These are phyloP conservation scores for Rhodosporidiobolus sp. DNA, from an alignment of 768 basidiomycete genomes.

Conservation along the genomic window DNA sequence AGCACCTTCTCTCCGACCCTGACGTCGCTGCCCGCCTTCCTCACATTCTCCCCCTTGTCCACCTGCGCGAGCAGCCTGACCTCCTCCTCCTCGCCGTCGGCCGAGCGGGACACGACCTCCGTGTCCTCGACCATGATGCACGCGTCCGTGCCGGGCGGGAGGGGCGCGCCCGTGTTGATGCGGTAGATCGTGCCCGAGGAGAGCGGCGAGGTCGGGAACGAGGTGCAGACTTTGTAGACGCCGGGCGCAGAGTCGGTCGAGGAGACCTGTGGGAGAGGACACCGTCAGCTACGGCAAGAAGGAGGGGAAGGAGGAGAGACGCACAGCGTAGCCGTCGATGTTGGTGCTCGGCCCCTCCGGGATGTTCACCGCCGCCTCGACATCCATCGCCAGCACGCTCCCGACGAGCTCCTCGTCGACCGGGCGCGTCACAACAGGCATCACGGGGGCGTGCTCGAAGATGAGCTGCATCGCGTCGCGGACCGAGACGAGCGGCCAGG, in stretches of 20 bases:
- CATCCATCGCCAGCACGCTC: constrained; percentile 70
- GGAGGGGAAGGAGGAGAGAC: constrained; percentile 34
- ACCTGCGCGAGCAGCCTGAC: constrained; percentile 67
- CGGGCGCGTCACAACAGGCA: constrained; percentile 13
- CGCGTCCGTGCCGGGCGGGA: constrained; percentile 70
- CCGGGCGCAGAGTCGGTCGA: constrained; percentile 20
- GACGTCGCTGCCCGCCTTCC: constrained; percentile 62
- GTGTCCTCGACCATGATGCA: constrained; percentile 96
- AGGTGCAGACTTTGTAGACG: constrained; percentile 31
- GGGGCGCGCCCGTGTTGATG: constrained; percentile 79
- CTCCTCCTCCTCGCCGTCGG: constrained; percentile 62
- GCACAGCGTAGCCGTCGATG: constrained; percentile 83
- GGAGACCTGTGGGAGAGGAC: not conserved
- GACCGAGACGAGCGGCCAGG: constrained; percentile 68
- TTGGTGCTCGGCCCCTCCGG: constrained; percentile 69
- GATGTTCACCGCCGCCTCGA: constrained; percentile 63
- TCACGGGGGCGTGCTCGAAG: constrained; percentile 50
- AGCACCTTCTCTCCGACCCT: constrained; percentile 62
- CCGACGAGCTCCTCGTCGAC: constrained; percentile 61
- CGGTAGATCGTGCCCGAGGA: constrained; percentile 61
- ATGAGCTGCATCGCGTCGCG: constrained; percentile 64
- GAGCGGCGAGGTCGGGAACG: constrained; percentile 44
- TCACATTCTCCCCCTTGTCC: constrained; percentile 65
- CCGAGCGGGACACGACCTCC: constrained; percentile 57
- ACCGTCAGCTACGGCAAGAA: not conserved